Percentiles rank a stretch among this genome's conserved stretches.
phyloP scores from a whole-genome alignment of 2,329 filamentous ascomycete species.

The Didymella pinodella region DNA sequence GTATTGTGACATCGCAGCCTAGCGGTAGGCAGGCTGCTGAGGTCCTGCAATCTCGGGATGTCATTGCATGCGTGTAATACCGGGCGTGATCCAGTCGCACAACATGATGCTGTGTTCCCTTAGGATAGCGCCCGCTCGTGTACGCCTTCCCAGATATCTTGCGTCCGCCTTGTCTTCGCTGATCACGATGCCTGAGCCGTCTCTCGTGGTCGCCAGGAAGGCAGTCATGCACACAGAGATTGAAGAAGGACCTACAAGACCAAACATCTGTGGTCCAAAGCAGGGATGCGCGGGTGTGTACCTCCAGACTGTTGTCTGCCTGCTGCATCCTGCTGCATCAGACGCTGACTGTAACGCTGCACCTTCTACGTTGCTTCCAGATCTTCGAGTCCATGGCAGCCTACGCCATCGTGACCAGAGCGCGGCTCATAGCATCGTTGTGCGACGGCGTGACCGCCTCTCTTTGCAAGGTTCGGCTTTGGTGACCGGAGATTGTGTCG shows the following conservation, averaged over 20 bases:
- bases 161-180: neutral
- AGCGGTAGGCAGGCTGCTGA: neutral
- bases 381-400: constrained; percentile 9
- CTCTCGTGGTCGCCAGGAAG: neutral
- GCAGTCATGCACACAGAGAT: neutral
- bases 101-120: constrained; percentile 1
- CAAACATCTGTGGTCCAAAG: neutral
- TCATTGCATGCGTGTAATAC: constrained; percentile 13
- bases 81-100: constrained; percentile 10
- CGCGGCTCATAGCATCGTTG: constrained; percentile 11
- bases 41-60: constrained; percentile 10
- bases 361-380: constrained; percentile 22
- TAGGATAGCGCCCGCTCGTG: neutral
- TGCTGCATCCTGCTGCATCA: neutral
- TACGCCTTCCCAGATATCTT: neutral
- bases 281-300: neutral
- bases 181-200: neutral
- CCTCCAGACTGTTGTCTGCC: neutral
- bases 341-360: constrained; percentile 12
- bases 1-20: neutral
- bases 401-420: constrained; percentile 10
- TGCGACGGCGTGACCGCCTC: constrained; percentile 8
- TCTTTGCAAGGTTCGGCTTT: neutral
- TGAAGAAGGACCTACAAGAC: neutral
- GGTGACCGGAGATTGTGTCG: constrained; percentile 2